Conservation (phyloP, 2,329 filamentous ascomycete genomes). For the Didymella arachidicola region DNA sequence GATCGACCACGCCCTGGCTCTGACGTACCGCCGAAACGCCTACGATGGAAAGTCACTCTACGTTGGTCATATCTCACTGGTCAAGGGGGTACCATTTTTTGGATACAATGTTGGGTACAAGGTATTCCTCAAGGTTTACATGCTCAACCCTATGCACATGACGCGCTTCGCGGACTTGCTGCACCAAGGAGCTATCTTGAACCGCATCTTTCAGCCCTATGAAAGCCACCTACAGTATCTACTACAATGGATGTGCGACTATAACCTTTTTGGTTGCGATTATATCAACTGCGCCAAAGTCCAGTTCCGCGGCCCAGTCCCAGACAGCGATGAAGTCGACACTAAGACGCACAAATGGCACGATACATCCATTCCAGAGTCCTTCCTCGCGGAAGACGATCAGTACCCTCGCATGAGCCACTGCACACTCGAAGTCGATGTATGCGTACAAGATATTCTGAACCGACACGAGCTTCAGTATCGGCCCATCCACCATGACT, state of each 20-base stretch:
- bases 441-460: slow-evolving; percentile 85
- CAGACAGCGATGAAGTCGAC: slow-evolving; percentile 70
- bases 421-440: slow-evolving; percentile 87
- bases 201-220: slow-evolving; percentile 84
- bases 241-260: slow-evolving; percentile 97
- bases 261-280: slow-evolving; percentile 93
- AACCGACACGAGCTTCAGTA: slow-evolving; percentile 80
- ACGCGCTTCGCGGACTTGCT: slow-evolving; percentile 87
- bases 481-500: slow-evolving; percentile 85
- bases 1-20: slow-evolving; percentile 87
- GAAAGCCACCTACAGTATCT: slow-evolving; percentile 93
- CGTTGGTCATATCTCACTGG: slow-evolving; percentile 88
- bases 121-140: slow-evolving; percentile 92
- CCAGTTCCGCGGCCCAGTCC: slow-evolving; percentile 78
- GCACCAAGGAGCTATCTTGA: slow-evolving; percentile 86
- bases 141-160: slow-evolving; percentile 87
- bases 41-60: slow-evolving; percentile 74
- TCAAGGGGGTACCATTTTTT: slow-evolving; percentile 95
- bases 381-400: slow-evolving; percentile 67
- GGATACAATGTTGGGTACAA: slow-evolving; percentile 93
- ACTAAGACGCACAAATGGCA: slow-evolving; percentile 78
- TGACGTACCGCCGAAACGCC: slow-evolving; percentile 81
- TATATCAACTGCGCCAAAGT: slow-evolving; percentile 78
- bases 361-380: slow-evolving; percentile 70
- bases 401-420: slow-evolving; percentile 80